Percentiles rank a stretch among this genome's conserved stretches.
Evolutionary conservation across 1,139 yeast species (phyloP).

Genomic region (Geotrichum macrosporum): DNA sequence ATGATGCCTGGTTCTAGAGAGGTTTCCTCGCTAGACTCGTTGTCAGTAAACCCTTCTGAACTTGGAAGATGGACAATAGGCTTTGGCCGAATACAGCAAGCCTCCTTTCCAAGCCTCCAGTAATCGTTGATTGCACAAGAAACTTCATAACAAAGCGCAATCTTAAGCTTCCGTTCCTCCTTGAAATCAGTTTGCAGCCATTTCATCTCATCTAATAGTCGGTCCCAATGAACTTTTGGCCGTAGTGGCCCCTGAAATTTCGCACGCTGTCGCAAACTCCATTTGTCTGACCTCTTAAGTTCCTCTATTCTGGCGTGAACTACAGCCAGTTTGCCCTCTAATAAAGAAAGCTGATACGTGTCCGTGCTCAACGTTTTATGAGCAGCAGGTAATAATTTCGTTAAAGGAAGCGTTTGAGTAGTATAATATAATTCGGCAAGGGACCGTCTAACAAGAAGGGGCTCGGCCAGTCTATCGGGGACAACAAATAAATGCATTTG

Average conservation of each 20-base stretch:
- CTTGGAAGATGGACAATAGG: conserved; percentile 37
- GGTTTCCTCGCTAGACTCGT: neutral
- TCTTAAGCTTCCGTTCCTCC: conserved; percentile 64
- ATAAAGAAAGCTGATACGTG: conserved; percentile 73
- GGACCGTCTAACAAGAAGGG: conserved; percentile 42
- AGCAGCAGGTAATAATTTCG: conserved; percentile 74
- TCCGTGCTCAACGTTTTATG: conserved; percentile 84
- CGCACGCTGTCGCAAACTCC: conserved; percentile 88
- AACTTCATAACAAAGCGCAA: conserved; percentile 63
- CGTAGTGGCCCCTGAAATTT: conserved; percentile 65
- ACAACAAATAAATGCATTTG: conserved; percentile 35
- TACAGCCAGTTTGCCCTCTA: conserved; percentile 95
- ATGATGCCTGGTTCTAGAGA: neutral
- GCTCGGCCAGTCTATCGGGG: conserved; percentile 38
- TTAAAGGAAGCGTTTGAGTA: conserved; percentile 81
- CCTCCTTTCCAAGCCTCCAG: conserved; percentile 66
- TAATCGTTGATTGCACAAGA: conserved; percentile 73
- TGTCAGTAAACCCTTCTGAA: no score
- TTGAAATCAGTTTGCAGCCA: conserved; percentile 82
- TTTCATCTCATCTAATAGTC: conserved; percentile 67
- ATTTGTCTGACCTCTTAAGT: conserved; percentile 75
- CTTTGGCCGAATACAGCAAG: conserved; percentile 54
- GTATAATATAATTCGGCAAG: conserved; percentile 81
- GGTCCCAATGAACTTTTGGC: conserved; percentile 62
- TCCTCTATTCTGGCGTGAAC: conserved; percentile 90